phyloP scores from a whole-genome alignment of 768 basidiomycete genomes.

The Boletus reticulatus region DNA sequence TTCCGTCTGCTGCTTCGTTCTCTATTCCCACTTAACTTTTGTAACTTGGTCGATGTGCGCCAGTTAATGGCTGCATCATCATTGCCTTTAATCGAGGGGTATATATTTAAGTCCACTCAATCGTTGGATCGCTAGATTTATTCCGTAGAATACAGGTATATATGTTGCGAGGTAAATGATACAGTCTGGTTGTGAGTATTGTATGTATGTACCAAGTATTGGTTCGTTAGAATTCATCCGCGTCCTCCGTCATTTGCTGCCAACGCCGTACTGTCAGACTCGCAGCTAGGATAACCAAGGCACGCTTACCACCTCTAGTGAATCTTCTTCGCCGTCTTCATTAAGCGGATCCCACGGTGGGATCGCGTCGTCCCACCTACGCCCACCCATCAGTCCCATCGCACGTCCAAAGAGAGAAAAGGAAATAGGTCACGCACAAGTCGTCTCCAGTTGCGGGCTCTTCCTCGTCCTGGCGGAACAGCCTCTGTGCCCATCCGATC shows the following conservation, averaged over 20 bases:
- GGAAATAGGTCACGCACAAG: constrained; percentile 9
- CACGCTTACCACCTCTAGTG: constrained; percentile 8
- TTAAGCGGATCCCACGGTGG: constrained; percentile 26
- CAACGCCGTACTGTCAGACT: neutral
- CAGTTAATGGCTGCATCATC: neutral
- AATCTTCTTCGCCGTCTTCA: constrained; percentile 25
- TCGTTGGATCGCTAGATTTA: neutral
- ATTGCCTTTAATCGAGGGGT: neutral
- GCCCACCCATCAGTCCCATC: neutral
- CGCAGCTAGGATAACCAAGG: no score
- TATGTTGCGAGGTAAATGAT: no score
- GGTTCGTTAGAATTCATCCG: neutral
- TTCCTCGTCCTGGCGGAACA: constrained; percentile 9
- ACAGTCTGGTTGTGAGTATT: no score
- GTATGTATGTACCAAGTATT: no score
- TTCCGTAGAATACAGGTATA: neutral
- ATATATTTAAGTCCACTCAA: neutral
- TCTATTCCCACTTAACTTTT: neutral
- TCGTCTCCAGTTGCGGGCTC: constrained; percentile 1
- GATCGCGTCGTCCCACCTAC: constrained; percentile 21
- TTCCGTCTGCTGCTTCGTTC: constrained; percentile 6
- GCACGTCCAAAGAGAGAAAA: neutral
- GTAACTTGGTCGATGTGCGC: neutral
- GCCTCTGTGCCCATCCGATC: neutral
- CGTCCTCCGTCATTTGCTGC: neutral